These are phyloP conservation scores for Silene uniflora DNA, from an alignment of 148 eudicot species.

Conservation along the genomic window DNA sequence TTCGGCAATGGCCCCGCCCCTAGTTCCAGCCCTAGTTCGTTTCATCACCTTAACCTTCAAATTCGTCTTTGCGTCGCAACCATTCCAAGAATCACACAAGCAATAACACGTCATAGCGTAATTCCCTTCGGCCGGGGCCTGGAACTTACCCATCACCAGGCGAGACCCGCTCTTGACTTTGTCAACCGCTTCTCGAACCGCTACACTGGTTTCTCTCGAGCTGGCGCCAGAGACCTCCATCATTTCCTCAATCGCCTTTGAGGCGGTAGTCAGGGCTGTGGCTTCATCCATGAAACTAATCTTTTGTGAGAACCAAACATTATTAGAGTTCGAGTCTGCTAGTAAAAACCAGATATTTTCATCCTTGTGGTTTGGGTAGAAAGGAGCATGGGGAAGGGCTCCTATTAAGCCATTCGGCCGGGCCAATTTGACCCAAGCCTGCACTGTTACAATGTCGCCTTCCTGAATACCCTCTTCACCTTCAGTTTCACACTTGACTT, in stretches of 20 bases:
- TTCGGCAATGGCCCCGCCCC: slow-evolving; percentile 48
- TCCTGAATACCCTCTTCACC: slow-evolving; percentile 92
- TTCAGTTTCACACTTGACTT: slow-evolving; percentile 77
- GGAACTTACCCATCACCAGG: slow-evolving; percentile 70
- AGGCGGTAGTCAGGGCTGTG: slow-evolving; percentile 60
- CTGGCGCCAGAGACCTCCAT: slow-evolving; percentile 69
- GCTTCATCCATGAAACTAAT: slow-evolving; percentile 77
- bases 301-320: slow-evolving; percentile 80
- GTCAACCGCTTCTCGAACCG: slow-evolving; percentile 61
- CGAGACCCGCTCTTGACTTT: slow-evolving; percentile 67
- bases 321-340: slow-evolving; percentile 62
- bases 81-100: slow-evolving; percentile 82
- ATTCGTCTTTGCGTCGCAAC: slow-evolving; percentile 56
- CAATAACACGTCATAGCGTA: slow-evolving; percentile 55
- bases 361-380: slow-evolving; percentile 75
- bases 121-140: slow-evolving; percentile 69
- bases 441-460: slow-evolving; percentile 73
- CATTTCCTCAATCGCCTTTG: slow-evolving; percentile 57
- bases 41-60: slow-evolving; percentile 66
- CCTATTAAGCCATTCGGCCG: slow-evolving; percentile 67
- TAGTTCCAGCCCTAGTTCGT: slow-evolving; percentile 69
- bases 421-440: slow-evolving; percentile 69
- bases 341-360: slow-evolving; percentile 82
- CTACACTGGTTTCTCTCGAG: slow-evolving; percentile 48
- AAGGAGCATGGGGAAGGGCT: slow-evolving; percentile 82